Percentiles rank a stretch among this genome's conserved stretches.
Evolutionary conservation across 306 rosid genomes (phyloP).

Genomic region (Betula pendula): DNA sequence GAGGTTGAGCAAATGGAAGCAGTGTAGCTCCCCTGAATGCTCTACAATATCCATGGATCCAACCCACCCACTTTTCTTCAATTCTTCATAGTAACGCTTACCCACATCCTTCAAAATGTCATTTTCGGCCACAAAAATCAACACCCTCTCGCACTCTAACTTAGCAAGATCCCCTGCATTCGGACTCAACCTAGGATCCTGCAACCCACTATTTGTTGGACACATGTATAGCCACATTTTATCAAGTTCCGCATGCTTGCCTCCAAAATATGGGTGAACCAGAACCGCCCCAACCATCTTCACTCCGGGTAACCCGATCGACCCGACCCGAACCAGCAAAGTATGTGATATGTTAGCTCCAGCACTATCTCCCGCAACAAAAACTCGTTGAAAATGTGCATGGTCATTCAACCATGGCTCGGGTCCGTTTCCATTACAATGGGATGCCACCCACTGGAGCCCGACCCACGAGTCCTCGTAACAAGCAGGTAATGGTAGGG

Average conservation of each 20-base stretch:
- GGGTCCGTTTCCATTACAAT: background rate
- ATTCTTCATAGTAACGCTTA: constrained; percentile 10
- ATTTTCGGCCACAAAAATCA: constrained; percentile 33
- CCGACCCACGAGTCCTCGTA: constrained; percentile 9
- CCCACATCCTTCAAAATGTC: constrained; percentile 29
- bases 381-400: background rate
- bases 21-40: constrained; percentile 24
- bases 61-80: constrained; percentile 35
- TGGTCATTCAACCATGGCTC: background rate
- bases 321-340: background rate
- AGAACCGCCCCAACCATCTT: constrained; percentile 22
- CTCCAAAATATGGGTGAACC: constrained; percentile 34
- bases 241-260: background rate
- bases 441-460: constrained; percentile 1
- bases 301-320: background rate
- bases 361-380: background rate
- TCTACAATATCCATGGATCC: constrained; percentile 35
- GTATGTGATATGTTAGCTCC: constrained; percentile 1
- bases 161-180: constrained; percentile 17
- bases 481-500: background rate
- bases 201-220: constrained; percentile 25
- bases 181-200: constrained; percentile 38
- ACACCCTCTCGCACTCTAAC: constrained; percentile 18
- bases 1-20: constrained; percentile 34
- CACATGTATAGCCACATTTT: constrained; percentile 17